Conservation (phyloP, 768 basidiomycete species). For the Calocybe indica region DNA sequence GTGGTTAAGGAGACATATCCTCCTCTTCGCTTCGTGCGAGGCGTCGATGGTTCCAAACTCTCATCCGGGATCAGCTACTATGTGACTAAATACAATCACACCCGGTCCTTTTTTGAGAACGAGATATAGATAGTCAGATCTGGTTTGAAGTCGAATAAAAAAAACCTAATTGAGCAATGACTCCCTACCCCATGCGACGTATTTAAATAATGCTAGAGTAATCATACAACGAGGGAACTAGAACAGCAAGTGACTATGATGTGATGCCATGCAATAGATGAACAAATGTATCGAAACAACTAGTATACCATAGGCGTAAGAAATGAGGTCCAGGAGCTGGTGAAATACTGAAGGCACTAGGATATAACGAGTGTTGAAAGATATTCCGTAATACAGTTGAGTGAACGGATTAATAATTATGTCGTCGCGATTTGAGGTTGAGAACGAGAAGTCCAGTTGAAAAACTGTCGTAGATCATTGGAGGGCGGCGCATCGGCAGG, state of each 20-base stretch:
- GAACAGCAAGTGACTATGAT: constrained; percentile 15
- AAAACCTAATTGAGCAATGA: background rate
- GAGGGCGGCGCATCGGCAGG: constrained; percentile 61
- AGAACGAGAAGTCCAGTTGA: constrained; percentile 72
- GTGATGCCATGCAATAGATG: constrained; percentile 6
- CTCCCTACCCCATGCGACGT: background rate
- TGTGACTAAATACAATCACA: constrained; percentile 37
- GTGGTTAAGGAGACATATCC: constrained; percentile 52
- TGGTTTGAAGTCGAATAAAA: background rate
- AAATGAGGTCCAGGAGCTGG: too few relatives aligned
- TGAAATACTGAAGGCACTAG: too few relatives aligned
- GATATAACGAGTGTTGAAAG: background rate
- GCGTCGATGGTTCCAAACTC: constrained; percentile 23
- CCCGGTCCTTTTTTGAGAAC: background rate
- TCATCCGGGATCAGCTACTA: constrained; percentile 39
- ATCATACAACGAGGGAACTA: constrained; percentile 7
- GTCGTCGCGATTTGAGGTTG: constrained; percentile 22
- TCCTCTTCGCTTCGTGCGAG: constrained; percentile 12
- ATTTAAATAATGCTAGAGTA: constrained; percentile 8
- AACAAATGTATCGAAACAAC: constrained; percentile 9
- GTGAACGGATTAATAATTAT: constrained; percentile 25
- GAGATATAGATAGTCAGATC: background rate
- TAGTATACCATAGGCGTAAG: constrained; percentile 4
- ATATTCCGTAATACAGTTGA: constrained; percentile 4
- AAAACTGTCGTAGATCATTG: constrained; percentile 72